A percentile compares a stretch with the other conserved stretches of the same genome.
Conservation (phyloP, 306 rosid genomes). For the Ammopiptanthus mongolicus region DNA sequence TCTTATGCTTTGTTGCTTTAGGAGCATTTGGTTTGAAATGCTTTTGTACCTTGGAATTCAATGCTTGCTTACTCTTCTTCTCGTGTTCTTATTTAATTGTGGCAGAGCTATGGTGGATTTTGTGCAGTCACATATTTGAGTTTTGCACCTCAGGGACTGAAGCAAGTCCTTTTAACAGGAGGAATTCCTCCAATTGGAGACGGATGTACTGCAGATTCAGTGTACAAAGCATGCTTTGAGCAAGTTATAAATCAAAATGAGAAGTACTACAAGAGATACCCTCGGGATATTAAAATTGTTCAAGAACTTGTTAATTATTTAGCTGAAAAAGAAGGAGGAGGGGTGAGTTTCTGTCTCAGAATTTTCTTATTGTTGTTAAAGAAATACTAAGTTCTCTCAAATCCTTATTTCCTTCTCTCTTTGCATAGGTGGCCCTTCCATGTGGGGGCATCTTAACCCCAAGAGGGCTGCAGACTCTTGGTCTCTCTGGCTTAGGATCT, state of each 20-base stretch:
- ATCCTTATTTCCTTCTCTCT: slow-evolving; percentile 17
- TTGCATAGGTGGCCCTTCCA: slow-evolving; percentile 73
- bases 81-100: background rate
- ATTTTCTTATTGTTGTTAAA: slow-evolving; percentile 27
- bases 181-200: slow-evolving; percentile 87
- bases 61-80: slow-evolving; percentile 21
- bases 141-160: slow-evolving; percentile 85
- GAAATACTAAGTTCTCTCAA: slow-evolving; percentile 13
- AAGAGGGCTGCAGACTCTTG: slow-evolving; percentile 81
- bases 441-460: slow-evolving; percentile 89
- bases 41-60: slow-evolving; percentile 18
- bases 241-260: slow-evolving; percentile 64
- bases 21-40: slow-evolving; percentile 13
- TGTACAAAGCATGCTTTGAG: slow-evolving; percentile 70
- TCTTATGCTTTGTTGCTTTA: background rate
- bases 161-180: slow-evolving; percentile 82
- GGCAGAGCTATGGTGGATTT: slow-evolving; percentile 92
- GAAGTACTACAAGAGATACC: slow-evolving; percentile 92
- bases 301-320: slow-evolving; percentile 76
- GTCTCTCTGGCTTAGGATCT: slow-evolving; percentile 75
- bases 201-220: slow-evolving; percentile 74
- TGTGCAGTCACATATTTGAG: slow-evolving; percentile 93
- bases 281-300: slow-evolving; percentile 71
- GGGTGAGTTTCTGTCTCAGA: slow-evolving; percentile 42
- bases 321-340: slow-evolving; percentile 69